Evolutionary conservation across 2,329 filamentous ascomycete species (phyloP).

Genomic region (Colletotrichum chrysophilum): DNA sequence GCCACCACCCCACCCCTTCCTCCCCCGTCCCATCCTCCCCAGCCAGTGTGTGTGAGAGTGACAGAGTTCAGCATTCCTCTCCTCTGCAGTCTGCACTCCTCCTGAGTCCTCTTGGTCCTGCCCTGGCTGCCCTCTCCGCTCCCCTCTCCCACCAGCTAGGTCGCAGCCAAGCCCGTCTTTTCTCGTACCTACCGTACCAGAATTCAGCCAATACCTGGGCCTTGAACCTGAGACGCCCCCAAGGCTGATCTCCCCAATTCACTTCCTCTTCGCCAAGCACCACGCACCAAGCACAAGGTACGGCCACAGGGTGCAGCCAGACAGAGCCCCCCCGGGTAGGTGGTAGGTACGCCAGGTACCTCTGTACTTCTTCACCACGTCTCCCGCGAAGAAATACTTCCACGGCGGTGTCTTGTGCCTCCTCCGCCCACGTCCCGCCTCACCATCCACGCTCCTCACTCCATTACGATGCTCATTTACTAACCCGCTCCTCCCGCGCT

Average conservation of each 20-base stretch:
- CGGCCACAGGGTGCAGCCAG: background rate
- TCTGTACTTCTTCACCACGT: background rate
- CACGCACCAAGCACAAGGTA: background rate
- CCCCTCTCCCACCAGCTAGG: background rate
- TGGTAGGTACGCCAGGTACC: background rate
- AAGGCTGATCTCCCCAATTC: slow-evolving; percentile 4
- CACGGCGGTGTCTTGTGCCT: background rate
- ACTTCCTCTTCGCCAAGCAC: slow-evolving; percentile 4
- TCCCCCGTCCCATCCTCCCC: background rate
- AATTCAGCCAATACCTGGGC: slow-evolving; percentile 1
- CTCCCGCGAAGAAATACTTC: background rate
- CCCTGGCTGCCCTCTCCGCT: background rate
- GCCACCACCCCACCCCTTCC: slow-evolving; percentile 2
- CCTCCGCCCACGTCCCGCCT: slow-evolving; percentile 7
- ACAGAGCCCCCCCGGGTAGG: background rate
- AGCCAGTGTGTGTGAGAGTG: background rate
- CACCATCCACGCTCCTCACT: background rate
- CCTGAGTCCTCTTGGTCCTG: background rate
- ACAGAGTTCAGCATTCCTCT: background rate
- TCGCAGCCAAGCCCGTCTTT: background rate
- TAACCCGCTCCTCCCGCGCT: slow-evolving; percentile 19
- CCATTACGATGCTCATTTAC: slow-evolving; percentile 21
- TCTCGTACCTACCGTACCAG: background rate
- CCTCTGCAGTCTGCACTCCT: background rate
- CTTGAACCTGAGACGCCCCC: slow-evolving; percentile 13